These are phyloP conservation scores for Sicyos edulis DNA, from an alignment of 306 rosid species.

Conservation along the genomic window DNA sequence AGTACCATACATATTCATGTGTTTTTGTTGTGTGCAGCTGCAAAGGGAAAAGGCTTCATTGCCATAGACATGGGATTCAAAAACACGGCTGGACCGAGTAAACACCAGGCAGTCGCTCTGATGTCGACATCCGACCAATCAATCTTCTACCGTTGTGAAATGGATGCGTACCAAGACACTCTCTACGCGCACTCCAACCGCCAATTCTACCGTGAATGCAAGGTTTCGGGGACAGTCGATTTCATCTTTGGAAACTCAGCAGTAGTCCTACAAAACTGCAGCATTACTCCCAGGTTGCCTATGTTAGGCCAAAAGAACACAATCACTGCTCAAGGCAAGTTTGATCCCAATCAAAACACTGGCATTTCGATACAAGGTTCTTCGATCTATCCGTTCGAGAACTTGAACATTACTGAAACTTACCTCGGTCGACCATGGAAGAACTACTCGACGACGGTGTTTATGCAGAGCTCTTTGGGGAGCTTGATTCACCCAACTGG, in stretches of 20 bases:
- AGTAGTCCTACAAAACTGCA: conserved; percentile 52
- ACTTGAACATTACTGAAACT: conserved; percentile 42
- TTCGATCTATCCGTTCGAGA: conserved; percentile 42
- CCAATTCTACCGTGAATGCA: conserved; percentile 65
- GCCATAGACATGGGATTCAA: conserved; percentile 59
- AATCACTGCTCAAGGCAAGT: conserved; percentile 71
- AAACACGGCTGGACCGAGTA: conserved; percentile 62
- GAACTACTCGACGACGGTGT: conserved; percentile 70
- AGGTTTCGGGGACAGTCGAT: conserved; percentile 61
- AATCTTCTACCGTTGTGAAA: conserved; percentile 49
- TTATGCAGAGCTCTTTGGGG: conserved; percentile 36
- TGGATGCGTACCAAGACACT: conserved; percentile 66
- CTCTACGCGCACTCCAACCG: conserved; percentile 56
- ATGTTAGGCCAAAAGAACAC: conserved; percentile 60
- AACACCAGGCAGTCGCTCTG: conserved; percentile 81
- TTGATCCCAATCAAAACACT: conserved; percentile 69
- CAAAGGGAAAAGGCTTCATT: conserved; percentile 54
- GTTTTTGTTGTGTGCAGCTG: conserved; percentile 35
- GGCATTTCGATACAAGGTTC: conserved; percentile 64
- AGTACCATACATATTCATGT: neutral
- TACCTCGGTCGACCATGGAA: conserved; percentile 87
- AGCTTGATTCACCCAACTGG: conserved; percentile 51
- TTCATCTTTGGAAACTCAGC: conserved; percentile 80
- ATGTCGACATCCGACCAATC: conserved; percentile 55
- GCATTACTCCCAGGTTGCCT: conserved; percentile 42